Evolutionary conservation across 768 basidiomycete species (phyloP).

Genomic region (Lactarius deliciosus): DNA sequence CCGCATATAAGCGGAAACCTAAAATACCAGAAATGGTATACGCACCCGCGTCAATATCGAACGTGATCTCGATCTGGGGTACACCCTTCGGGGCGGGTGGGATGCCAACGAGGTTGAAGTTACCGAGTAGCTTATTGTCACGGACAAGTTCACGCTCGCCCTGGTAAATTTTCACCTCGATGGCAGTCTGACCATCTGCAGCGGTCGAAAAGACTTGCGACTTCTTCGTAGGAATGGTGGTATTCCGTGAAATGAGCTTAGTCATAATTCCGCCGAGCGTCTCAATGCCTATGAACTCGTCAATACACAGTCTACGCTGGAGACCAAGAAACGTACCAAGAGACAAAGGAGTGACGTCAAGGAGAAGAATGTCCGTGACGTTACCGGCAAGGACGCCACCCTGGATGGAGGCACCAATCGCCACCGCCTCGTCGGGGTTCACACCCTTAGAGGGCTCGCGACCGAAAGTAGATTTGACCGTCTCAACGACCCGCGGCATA

Average conservation of each 20-base stretch:
- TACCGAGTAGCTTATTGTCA: conserved; percentile 98
- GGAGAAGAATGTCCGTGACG: conserved; percentile 91
- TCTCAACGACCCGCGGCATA: conserved; percentile 94
- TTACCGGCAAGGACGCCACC: conserved; percentile 97
- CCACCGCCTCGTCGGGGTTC: conserved; percentile 99
- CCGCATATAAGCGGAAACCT: conserved; percentile 18
- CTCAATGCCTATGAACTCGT: conserved; percentile 64
- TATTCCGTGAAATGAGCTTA: conserved; percentile 96
- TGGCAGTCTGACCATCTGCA: conserved; percentile 98
- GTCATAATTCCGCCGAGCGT: conserved; percentile 99
- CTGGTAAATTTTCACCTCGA: conserved; percentile 99
- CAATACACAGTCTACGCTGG: not conserved
- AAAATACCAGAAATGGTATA: conserved; percentile 9
- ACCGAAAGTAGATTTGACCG: conserved; percentile 91
- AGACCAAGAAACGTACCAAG: conserved; percentile 59
- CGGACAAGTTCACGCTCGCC: conserved; percentile 98
- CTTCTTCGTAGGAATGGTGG: conserved; percentile 99
- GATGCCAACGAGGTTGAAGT: conserved; percentile 99
- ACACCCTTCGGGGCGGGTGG: conserved; percentile 79
- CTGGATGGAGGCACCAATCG: conserved; percentile 97
- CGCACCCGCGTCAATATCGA: conserved; percentile 95
- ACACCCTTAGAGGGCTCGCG: conserved; percentile 98
- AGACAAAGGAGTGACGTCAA: conserved; percentile 95
- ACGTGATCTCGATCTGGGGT: conserved; percentile 81
- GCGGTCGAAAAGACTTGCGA: conserved; percentile 98